Conservation (phyloP, 345 rosid species). For the Ceriops decandra region DNA sequence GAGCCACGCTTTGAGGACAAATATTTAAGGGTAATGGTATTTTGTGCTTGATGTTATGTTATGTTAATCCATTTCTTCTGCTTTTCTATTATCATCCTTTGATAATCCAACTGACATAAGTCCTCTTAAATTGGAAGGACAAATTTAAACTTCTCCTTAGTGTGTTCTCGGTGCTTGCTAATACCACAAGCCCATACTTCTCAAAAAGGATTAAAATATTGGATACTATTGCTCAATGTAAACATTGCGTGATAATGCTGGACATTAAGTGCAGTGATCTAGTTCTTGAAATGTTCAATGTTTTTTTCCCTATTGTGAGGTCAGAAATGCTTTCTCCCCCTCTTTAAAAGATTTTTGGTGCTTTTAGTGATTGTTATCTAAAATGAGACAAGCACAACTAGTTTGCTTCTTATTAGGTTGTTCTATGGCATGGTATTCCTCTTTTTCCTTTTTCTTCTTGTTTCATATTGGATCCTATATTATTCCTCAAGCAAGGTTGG, state of each 20-base stretch:
- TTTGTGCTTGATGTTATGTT: constrained; percentile 41
- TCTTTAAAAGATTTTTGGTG: not conserved
- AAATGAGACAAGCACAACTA: not conserved
- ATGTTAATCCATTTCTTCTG: constrained; percentile 17
- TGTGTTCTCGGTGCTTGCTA: constrained; percentile 63
- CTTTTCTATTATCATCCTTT: not conserved
- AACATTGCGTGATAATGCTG: constrained; percentile 75
- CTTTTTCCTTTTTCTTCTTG: not conserved
- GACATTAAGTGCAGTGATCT: constrained; percentile 64
- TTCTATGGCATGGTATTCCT: not conserved
- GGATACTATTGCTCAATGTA: constrained; percentile 71
- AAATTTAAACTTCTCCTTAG: constrained; percentile 58
- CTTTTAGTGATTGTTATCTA: not conserved
- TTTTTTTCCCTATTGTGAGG: constrained; percentile 79
- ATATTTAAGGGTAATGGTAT: constrained; percentile 55
- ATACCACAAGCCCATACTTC: constrained; percentile 65
- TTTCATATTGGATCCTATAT: not conserved
- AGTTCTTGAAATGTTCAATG: constrained; percentile 67
- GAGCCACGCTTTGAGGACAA: constrained; percentile 66
- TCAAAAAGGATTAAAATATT: constrained; percentile 73
- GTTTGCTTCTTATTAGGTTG: not conserved
- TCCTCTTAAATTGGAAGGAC: constrained; percentile 45
- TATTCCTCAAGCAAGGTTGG: not conserved
- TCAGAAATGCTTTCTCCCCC: constrained; percentile 24
- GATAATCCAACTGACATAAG: not conserved